These are phyloP conservation scores for Arthrinium puccinioides DNA, from an alignment of 2,329 filamentous ascomycete species.

Conservation along the genomic window DNA sequence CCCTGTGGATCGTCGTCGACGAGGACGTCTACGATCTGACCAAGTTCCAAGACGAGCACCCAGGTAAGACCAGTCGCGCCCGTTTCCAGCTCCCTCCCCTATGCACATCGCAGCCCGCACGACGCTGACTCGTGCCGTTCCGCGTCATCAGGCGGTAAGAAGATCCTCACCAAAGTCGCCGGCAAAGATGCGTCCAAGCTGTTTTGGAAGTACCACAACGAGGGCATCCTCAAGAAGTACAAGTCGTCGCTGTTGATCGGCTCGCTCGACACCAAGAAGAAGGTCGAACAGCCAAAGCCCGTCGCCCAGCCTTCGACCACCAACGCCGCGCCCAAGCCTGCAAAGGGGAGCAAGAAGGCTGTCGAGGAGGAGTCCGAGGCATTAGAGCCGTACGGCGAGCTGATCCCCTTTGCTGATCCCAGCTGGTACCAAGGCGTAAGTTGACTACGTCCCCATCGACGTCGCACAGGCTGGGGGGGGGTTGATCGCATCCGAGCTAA, in stretches of 20 bases:
- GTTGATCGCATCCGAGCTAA: background rate
- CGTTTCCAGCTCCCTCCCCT: background rate
- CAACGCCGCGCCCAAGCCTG: conserved; percentile 31
- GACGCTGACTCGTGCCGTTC: background rate
- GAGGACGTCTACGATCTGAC: conserved; percentile 95
- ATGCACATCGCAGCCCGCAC: background rate
- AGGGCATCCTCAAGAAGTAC: conserved; percentile 84
- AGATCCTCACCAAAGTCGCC: conserved; percentile 55
- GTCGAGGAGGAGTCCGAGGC: conserved; percentile 57
- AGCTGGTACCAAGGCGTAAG: conserved; percentile 90
- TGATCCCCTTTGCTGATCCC: conserved; percentile 88
- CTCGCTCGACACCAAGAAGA: conserved; percentile 78
- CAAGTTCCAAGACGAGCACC: conserved; percentile 79
- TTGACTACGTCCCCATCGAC: conserved; percentile 13
- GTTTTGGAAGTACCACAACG: conserved; percentile 76
- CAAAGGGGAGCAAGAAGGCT: conserved; percentile 27
- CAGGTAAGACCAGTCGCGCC: conserved; percentile 45
- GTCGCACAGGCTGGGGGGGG: background rate
- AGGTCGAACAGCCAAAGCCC: conserved; percentile 44
- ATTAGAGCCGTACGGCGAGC: conserved; percentile 75
- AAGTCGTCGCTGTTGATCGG: conserved; percentile 69
- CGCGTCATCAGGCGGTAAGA: conserved; percentile 46
- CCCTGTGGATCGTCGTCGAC: conserved; percentile 85
- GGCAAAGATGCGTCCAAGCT: conserved; percentile 62
- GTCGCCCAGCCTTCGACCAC: conserved; percentile 37